Evolutionary conservation across 192 early-diverging fungal species (phyloP).

Genomic region (Coemansia sp.): DNA sequence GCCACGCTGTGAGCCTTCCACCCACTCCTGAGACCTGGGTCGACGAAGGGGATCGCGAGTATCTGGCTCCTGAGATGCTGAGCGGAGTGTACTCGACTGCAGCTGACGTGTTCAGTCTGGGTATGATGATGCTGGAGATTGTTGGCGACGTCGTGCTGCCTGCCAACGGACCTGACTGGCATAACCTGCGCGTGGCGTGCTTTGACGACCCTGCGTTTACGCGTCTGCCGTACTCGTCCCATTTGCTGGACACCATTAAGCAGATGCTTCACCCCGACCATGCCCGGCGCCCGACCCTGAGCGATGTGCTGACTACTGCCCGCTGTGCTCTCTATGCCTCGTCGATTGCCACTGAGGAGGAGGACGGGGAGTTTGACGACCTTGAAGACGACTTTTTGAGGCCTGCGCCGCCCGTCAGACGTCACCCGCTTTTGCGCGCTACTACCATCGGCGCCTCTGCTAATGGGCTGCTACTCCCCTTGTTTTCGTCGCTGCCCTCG

Average conservation of each 20-base stretch:
- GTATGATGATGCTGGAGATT: constrained; percentile 87
- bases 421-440: constrained; percentile 24
- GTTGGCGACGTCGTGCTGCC: constrained; percentile 82
- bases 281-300: constrained; percentile 56
- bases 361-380: constrained; percentile 20
- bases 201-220: constrained; percentile 60
- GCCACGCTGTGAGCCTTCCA: constrained; percentile 59
- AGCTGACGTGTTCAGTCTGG: constrained; percentile 92
- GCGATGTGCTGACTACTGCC: constrained; percentile 47
- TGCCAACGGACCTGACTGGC: constrained; percentile 85
- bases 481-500: not conserved
- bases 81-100: constrained; percentile 65
- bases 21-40: constrained; percentile 26
- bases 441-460: constrained; percentile 14
- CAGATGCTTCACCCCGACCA: constrained; percentile 66
- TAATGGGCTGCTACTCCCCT: not conserved
- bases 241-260: constrained; percentile 63
- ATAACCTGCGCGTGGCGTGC: constrained; percentile 75
- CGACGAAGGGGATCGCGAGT: constrained; percentile 88
- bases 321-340: constrained; percentile 31
- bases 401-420: constrained; percentile 1
- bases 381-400: not conserved
- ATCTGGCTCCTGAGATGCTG: constrained; percentile 88
- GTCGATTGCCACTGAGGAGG: constrained; percentile 10
- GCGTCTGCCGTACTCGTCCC: constrained; percentile 46